Percentiles rank a stretch among this genome's conserved stretches.
Evolutionary conservation across 208 protist genomes (phyloP).

Genomic region (Wallacemonas sp.): DNA sequence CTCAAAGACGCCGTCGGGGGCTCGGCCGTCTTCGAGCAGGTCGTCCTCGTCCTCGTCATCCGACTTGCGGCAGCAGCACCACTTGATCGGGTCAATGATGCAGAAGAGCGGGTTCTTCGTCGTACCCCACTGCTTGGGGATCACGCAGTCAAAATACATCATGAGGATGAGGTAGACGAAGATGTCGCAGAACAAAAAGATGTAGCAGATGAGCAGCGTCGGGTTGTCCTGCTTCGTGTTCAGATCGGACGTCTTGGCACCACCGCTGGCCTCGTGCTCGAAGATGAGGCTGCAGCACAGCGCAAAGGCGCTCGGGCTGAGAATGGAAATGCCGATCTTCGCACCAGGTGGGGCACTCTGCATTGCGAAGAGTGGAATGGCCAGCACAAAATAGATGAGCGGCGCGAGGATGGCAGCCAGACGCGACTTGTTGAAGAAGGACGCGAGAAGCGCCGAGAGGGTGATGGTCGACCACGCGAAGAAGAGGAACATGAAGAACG

Average conservation of each 20-base stretch:
- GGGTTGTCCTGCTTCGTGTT: slow-evolving; percentile 25
- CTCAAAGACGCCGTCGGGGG: slow-evolving; percentile 30
- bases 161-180: slow-evolving; percentile 46
- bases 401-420: slow-evolving; percentile 41
- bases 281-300: slow-evolving; percentile 24
- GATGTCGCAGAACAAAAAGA: slow-evolving; percentile 20
- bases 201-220: slow-evolving; percentile 25
- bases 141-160: slow-evolving; percentile 43
- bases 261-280: slow-evolving; percentile 18
- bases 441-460: slow-evolving; percentile 36
- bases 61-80: slow-evolving; percentile 15
- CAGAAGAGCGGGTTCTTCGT: slow-evolving; percentile 38
- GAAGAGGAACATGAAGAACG: slow-evolving; percentile 61
- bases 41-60: slow-evolving; percentile 21
- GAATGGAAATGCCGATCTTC: slow-evolving; percentile 26
- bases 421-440: slow-evolving; percentile 49
- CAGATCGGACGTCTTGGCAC: slow-evolving; percentile 18
- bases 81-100: slow-evolving; percentile 23
- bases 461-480: slow-evolving; percentile 37
- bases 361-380: slow-evolving; percentile 39
- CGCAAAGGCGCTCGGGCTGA: slow-evolving; percentile 40
- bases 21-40: slow-evolving; percentile 12
- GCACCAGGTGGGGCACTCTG: slow-evolving; percentile 15
- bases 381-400: slow-evolving; percentile 41
- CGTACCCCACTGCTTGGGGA: slow-evolving; percentile 33